Evolutionary conservation across 2,329 filamentous ascomycete genomes (phyloP).

Genomic region (Talaromyces sp.): DNA sequence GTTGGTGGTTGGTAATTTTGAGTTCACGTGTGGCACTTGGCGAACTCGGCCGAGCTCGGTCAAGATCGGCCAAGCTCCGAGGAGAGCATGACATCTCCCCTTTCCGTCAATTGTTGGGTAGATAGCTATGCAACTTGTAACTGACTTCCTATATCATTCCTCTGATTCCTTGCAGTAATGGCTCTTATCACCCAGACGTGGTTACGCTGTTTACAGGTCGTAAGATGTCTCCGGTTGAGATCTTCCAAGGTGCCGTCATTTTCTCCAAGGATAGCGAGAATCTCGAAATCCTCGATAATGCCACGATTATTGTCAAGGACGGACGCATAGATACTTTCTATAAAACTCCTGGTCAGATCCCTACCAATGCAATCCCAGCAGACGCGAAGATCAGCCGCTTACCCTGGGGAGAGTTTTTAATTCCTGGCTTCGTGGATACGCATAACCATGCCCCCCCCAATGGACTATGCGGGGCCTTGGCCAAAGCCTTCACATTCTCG

Average conservation of each 20-base stretch:
- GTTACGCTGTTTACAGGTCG: neutral
- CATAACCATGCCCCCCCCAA: too few relatives aligned
- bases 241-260: neutral
- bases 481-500: slow-evolving; percentile 30
- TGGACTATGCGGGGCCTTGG: too few relatives aligned
- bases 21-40: neutral
- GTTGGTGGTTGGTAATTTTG: too few relatives aligned
- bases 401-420: too few relatives aligned
- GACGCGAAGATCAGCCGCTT: too few relatives aligned
- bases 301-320: too few relatives aligned
- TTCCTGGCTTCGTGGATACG: too few relatives aligned
- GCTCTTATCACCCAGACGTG: neutral
- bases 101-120: neutral
- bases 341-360: too few relatives aligned
- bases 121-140: neutral
- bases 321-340: too few relatives aligned
- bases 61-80: neutral
- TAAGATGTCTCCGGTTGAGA: neutral
- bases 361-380: too few relatives aligned
- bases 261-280: neutral
- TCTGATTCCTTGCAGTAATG: neutral
- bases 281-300: slow-evolving; percentile 36
- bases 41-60: neutral
- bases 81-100: neutral
- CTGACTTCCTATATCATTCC: neutral